Evolutionary conservation across 306 rosid species (phyloP).

Genomic region (Gastrolobium bilobum): DNA sequence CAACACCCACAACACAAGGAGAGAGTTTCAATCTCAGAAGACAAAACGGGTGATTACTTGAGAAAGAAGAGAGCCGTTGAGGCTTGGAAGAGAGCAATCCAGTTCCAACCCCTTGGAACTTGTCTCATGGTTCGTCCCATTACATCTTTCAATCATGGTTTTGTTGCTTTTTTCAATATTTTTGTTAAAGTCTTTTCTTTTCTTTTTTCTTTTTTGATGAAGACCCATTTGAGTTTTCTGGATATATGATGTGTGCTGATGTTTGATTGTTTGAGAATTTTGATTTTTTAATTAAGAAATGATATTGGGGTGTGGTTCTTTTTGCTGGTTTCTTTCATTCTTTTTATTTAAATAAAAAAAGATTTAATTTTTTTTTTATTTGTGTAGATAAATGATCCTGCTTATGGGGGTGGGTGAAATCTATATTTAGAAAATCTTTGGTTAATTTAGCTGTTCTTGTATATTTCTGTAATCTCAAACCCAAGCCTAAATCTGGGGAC

Average conservation of each 20-base stretch:
- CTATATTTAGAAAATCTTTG: slow-evolving; percentile 49
- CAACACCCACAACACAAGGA: background rate
- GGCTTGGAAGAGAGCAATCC: slow-evolving; percentile 49
- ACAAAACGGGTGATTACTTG: slow-evolving; percentile 52
- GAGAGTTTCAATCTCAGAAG: slow-evolving; percentile 16
- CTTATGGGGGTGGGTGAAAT: slow-evolving; percentile 43
- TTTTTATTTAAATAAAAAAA: background rate
- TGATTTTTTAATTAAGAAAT: slow-evolving; percentile 21
- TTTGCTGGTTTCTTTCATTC: slow-evolving; percentile 14
- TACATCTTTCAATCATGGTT: background rate
- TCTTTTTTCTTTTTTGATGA: background rate
- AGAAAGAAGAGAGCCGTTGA: slow-evolving; percentile 56
- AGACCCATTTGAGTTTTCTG: slow-evolving; percentile 44
- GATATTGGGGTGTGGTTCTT: slow-evolving; percentile 43
- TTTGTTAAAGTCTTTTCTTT: background rate
- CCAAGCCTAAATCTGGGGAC: slow-evolving; percentile 64
- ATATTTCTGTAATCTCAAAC: slow-evolving; percentile 42
- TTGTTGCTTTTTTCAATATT: slow-evolving; percentile 6
- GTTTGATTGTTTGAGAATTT: slow-evolving; percentile 14
- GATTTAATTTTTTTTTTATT: background rate
- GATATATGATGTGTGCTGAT: slow-evolving; percentile 25
- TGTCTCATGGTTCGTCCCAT: slow-evolving; percentile 55
- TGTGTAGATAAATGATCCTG: slow-evolving; percentile 45
- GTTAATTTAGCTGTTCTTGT: slow-evolving; percentile 53
- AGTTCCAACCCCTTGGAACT: slow-evolving; percentile 44